phyloP scores from a whole-genome alignment of 352 stramenopile genomes.

The Phytophthora sojae region DNA sequence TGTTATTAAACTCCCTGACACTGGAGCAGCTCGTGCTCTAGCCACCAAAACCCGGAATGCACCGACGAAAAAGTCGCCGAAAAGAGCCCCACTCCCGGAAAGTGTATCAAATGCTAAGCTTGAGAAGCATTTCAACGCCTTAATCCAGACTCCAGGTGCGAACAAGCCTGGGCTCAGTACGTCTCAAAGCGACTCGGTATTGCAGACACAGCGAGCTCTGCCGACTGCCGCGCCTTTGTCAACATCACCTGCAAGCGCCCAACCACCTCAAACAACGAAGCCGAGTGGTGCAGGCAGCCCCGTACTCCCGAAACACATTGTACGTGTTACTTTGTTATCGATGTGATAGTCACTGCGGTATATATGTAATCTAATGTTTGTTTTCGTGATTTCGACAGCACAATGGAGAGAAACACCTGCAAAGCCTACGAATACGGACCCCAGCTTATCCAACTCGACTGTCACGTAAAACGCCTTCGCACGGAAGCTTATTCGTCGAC shows the following conservation, averaged over 20 bases:
- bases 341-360: background rate
- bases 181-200: conserved; percentile 19
- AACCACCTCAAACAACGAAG: background rate
- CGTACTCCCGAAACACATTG: conserved; percentile 34
- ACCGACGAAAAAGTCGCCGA: conserved; percentile 1
- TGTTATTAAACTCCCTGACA: conserved; percentile 31
- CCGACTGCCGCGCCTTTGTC: background rate
- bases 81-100: conserved; percentile 11
- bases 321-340: conserved; percentile 14
- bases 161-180: conserved; percentile 6
- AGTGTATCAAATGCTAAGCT: conserved; percentile 6
- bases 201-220: conserved; percentile 8
- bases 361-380: background rate
- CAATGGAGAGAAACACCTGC: conserved; percentile 38
- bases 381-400: conserved; percentile 22
- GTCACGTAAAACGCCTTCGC: conserved; percentile 33
- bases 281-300: conserved; percentile 11
- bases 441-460: conserved; percentile 37
- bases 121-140: conserved; percentile 4
- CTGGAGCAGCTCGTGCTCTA: background rate
- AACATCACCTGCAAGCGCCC: background rate
- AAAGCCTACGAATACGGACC: conserved; percentile 47
- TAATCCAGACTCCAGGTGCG: background rate
- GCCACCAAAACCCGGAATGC: conserved; percentile 2
- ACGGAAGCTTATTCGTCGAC: conserved; percentile 10